Base-by-base conservation (phyloP, 495 filamentous ascomycete genomes). In the Copromyces sp. region DNA sequence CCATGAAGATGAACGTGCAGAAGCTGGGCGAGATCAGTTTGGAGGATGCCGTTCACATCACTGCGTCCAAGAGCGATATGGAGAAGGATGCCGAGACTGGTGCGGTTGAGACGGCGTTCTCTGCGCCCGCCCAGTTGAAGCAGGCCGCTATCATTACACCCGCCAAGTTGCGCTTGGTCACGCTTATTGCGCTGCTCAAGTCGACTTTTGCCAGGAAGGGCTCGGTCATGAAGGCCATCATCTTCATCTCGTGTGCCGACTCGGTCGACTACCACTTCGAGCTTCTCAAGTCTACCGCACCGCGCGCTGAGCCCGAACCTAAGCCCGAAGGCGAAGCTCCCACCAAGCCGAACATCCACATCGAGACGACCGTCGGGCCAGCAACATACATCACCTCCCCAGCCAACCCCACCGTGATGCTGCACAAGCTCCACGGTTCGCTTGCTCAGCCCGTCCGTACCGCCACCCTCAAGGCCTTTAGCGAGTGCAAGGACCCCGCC, bases 191-290 rank as follows among this genome's bases (percentile, higher is more conserved):
- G 2, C 85, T 93, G 38, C 83, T 99, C 41, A 96, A 93, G 77
- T 89, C 92, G 20, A 88, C 95, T 0, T 98, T 98, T 76, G 89
- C 92, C 73, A 87, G 94, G 16, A 90, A 90, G 80, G 94, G 93
- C 0, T 92, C 93, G 3, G 90, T 95, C 29, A 96, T 95, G 90
- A 97, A 98, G 80, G 90, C 91, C 4, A 97, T 98, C 73, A 88
- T 98, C 69, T 99, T 99, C 81, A 92, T 99, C 45, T 96, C 94
- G 2, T 98, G 96, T 77, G 94, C 95, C 17, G 96, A 99, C 77
- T 95, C 92, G 11, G 95, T 98, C 68, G 94, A 99, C 78, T 99
- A 97, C 79, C 94, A 97, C 78, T 98, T 94, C 76, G 91, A 96
- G 68, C 81, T 97, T n/a, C 90, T 99, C 74, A 90, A 83, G n/a